phyloP scores from a whole-genome alignment of 1,284 basidiomycete species.

The Psilocybe mexicana region DNA sequence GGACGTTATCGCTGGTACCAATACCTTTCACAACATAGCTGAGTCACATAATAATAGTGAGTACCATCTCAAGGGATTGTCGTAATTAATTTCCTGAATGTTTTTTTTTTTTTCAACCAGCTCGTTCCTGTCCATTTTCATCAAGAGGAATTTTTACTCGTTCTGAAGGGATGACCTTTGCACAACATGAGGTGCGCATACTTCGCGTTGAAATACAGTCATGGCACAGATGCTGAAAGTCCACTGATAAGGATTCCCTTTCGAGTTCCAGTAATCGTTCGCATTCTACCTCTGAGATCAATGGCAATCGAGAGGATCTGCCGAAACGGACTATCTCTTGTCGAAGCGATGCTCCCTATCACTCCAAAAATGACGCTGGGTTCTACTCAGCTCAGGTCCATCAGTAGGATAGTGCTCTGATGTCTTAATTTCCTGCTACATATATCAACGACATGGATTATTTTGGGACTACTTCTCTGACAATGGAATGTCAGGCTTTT shows the following conservation, averaged over 20 bases:
- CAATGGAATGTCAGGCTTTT: no score
- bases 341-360: neutral
- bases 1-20: neutral
- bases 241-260: neutral
- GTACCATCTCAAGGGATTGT: neutral
- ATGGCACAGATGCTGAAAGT: no score
- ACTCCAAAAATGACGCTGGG: neutral
- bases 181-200: neutral
- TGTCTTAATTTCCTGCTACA: neutral
- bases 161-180: neutral
- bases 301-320: neutral
- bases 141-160: neutral
- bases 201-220: no score
- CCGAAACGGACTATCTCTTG: neutral
- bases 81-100: neutral
- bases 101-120: neutral
- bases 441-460: neutral
- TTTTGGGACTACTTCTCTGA: no score
- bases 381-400: neutral
- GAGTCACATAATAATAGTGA: neutral
- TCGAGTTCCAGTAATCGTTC: neutral
- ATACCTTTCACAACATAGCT: neutral
- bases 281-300: neutral
- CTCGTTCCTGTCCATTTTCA: neutral
- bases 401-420: neutral